Evolutionary conservation across 2,329 filamentous ascomycete genomes (phyloP).

Genomic region (Rutstroemia sp.): DNA sequence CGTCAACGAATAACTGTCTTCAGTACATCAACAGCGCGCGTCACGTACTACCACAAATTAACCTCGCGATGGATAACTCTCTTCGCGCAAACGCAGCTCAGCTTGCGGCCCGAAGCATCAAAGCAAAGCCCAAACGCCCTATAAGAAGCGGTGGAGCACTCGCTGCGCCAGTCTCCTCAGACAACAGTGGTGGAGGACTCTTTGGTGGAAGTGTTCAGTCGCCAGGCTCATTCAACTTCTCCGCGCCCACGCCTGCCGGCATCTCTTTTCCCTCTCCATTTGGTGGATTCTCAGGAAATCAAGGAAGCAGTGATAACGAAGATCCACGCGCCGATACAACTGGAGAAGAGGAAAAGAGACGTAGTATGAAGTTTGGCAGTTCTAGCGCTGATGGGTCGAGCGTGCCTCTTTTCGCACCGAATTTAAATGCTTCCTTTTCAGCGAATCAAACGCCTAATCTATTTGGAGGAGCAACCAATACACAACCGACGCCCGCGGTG

Average conservation of each 20-base stretch:
- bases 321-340: conserved; percentile 11
- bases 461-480: not conserved
- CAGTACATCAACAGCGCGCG: not conserved
- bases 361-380: not conserved
- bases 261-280: conserved; percentile 9
- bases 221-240: conserved; percentile 23
- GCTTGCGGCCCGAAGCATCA: conserved; percentile 27
- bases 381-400: not conserved
- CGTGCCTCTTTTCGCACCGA: not conserved
- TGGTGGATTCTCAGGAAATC: conserved; percentile 9
- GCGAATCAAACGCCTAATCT: not conserved
- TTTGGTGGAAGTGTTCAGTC: conserved; percentile 26
- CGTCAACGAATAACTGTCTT: not conserved
- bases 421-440: not conserved
- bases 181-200: conserved; percentile 16
- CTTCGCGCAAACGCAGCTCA: conserved; percentile 29
- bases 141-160: not conserved
- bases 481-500: not conserved
- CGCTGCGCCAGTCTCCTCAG: conserved; percentile 2
- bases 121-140: conserved; percentile 15
- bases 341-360: conserved; percentile 7
- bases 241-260: conserved; percentile 11
- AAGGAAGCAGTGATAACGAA: conserved; percentile 6
- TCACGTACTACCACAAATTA: not conserved
- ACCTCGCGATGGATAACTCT: conserved; percentile 18